Evolutionary conservation across 257 asterid genomes (phyloP), one percentile per base, ranked within the genome.

Genomic region (Paraleonurus japonicus): DNA sequence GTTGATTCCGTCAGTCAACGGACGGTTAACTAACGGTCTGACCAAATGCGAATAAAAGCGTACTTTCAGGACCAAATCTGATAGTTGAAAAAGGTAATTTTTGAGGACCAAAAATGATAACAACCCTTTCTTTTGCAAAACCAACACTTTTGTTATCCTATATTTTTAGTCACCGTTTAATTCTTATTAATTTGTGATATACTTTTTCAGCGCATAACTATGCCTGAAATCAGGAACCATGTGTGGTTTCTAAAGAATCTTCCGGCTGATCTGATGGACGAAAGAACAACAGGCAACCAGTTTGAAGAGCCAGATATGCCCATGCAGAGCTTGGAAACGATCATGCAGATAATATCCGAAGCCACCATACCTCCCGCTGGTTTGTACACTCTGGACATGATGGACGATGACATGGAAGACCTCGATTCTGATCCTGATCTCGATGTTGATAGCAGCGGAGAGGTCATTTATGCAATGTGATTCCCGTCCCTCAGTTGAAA

Each of bases 361-460:
- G 97, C 98, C 81, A 94, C 98, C 24, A 81, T 94, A 48, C 98
- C 96, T 50, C 96, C 97, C 0, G 90, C 78, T 61, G 98, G 98
- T 54, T 67, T 84, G 57, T 82, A 75, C 47, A 81, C 80, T 64
- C 85, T 87, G 70, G 96, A 91, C 73, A 71, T 87, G 86, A 87
- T 89, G 91, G 98, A 93, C 6, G 95, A 93, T 20, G 96, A 93
- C 88, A 81, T 86, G 85, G 96, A 90, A 0, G 98, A 90, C 85
- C 76, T 88, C 12, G 98, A 92, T 69, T 88, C 96, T 4, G 97
- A 90, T 65, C 97, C 97, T 24, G 96, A 90, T 73, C 92, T 90
- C 9, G 98, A 93, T 55, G 70, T 90, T 72, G 98, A 93, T 79
- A 93, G 97, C 87, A 93, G 98, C 4, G 98, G 98, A n/a, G 98